phyloP scores from a whole-genome alignment of 2,329 filamentous ascomycete species.

The Teratosphaeria gauchensis region DNA sequence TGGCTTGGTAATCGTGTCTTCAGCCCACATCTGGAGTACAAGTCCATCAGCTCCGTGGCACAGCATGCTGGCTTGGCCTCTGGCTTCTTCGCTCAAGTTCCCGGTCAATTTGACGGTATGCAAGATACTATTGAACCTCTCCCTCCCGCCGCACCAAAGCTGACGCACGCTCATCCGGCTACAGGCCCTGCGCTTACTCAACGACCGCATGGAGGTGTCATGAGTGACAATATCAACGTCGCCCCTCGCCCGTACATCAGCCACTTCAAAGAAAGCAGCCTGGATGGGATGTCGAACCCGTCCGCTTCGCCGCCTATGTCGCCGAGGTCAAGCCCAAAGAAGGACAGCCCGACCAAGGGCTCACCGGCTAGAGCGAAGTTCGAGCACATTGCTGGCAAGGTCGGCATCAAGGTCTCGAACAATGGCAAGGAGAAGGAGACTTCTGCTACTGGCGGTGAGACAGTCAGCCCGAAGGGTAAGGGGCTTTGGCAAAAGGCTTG shows the following conservation, averaged over 20 bases:
- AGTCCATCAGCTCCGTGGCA: conserved; percentile 20
- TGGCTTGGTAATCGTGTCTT: conserved; percentile 20
- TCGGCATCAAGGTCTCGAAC: conserved; percentile 26
- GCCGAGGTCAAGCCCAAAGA: conserved; percentile 11
- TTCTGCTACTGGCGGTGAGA: background rate
- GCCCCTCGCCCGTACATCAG: conserved; percentile 3
- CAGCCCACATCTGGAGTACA: conserved; percentile 24
- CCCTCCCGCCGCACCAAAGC: background rate
- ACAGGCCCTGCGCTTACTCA: conserved; percentile 2
- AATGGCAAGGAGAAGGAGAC: conserved; percentile 16
- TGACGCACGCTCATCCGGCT: conserved; percentile 2
- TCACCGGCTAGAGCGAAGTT: conserved; percentile 39
- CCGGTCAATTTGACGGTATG: conserved; percentile 23
- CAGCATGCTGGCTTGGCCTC: conserved; percentile 23
- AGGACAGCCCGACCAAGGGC: conserved; percentile 14
- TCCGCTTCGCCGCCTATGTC: conserved; percentile 12
- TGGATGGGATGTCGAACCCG: conserved; percentile 17
- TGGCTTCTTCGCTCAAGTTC: conserved; percentile 17
- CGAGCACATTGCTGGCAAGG: conserved; percentile 38
- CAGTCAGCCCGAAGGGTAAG: conserved; percentile 1
- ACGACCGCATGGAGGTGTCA: background rate
- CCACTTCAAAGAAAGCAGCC: conserved; percentile 16
- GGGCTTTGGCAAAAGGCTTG: conserved; percentile 5
- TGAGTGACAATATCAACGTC: background rate
- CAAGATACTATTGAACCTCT: conserved; percentile 1